Evolutionary conservation across 768 basidiomycete species (phyloP).

Genomic region (Kwoniella heveanensis): DNA sequence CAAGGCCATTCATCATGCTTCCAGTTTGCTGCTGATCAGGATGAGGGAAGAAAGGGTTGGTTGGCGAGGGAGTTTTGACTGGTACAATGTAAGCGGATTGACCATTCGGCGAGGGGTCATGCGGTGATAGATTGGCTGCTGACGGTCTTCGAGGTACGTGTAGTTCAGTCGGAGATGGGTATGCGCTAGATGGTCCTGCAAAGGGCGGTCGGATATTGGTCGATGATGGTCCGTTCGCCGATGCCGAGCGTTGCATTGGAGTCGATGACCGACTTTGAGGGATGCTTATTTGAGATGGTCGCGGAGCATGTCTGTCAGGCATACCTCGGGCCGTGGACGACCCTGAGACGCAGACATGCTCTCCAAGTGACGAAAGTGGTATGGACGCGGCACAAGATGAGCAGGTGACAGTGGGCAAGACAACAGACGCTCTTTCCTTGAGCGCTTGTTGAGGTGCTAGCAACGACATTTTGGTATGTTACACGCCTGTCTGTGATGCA

Average conservation of each 20-base stretch:
- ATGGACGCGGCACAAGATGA: conserved; percentile 73
- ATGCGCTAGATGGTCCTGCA: conserved; percentile 30
- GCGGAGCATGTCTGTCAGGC: conserved; percentile 18
- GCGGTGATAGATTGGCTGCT: conserved; percentile 27
- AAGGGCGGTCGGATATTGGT: conserved; percentile 23
- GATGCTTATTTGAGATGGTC: conserved; percentile 34
- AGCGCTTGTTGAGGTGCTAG: conserved; percentile 29
- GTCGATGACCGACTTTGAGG: conserved; percentile 14
- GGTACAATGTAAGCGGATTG: conserved; percentile 56
- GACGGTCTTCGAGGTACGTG: conserved; percentile 30
- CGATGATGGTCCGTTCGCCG: conserved; percentile 16
- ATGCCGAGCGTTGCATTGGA: conserved; percentile 8
- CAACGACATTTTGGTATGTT: conserved; percentile 34
- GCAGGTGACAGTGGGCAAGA: conserved; percentile 81
- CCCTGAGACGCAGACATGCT: conserved; percentile 67
- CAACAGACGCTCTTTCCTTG: conserved; percentile 66
- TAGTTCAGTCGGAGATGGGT: conserved; percentile 24
- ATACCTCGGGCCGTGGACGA: conserved; percentile 8
- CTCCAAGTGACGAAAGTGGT: conserved; percentile 70
- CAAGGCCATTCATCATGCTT: conserved; percentile 38
- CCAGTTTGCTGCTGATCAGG: conserved; percentile 60
- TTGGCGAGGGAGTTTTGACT: conserved; percentile 53
- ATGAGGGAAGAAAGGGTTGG: conserved; percentile 60
- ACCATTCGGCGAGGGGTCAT: conserved; percentile 25
- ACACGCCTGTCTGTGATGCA: not conserved